phyloP scores from a whole-genome alignment of 2,329 filamentous ascomycete genomes.

The Daldinia sp. region DNA sequence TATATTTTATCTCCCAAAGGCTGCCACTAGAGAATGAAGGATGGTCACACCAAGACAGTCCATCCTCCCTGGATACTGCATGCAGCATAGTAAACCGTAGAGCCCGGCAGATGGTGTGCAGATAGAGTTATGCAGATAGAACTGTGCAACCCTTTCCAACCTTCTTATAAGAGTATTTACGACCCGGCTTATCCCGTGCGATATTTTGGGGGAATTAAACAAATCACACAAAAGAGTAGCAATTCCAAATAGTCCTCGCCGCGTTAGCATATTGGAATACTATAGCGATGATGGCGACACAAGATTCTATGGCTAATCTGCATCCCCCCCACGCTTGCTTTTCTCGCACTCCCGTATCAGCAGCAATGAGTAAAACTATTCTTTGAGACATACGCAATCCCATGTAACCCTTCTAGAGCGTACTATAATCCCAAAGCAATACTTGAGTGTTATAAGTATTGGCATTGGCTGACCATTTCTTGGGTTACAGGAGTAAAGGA shows the following conservation, averaged over 20 bases:
- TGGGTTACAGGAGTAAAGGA: neutral
- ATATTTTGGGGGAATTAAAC: neutral
- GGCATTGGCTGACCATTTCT: neutral
- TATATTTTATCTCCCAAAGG: slow-evolving; percentile 12
- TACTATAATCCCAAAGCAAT: neutral
- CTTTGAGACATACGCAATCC: neutral
- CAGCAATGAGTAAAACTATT: neutral
- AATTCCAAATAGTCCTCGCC: neutral
- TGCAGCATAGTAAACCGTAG: slow-evolving; percentile 12
- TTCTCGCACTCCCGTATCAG: neutral
- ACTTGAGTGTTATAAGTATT: neutral
- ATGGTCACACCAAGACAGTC: slow-evolving; percentile 1
- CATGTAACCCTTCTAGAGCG: neutral
- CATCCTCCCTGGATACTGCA: slow-evolving; percentile 16
- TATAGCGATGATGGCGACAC: neutral
- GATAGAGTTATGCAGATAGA: slow-evolving; percentile 18
- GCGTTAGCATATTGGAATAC: neutral
- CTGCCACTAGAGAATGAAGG: too few relatives aligned
- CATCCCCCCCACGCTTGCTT: neutral
- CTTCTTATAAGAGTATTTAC: slow-evolving; percentile 30
- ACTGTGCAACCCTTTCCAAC: slow-evolving; percentile 18
- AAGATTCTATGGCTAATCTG: neutral
- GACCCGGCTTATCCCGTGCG: slow-evolving; percentile 22
- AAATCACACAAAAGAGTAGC: neutral
- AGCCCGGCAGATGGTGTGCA: slow-evolving; percentile 3